Evolutionary conservation across 176 grass and related monocot genomes (phyloP).

Genomic region (Elymus sibiricus): DNA sequence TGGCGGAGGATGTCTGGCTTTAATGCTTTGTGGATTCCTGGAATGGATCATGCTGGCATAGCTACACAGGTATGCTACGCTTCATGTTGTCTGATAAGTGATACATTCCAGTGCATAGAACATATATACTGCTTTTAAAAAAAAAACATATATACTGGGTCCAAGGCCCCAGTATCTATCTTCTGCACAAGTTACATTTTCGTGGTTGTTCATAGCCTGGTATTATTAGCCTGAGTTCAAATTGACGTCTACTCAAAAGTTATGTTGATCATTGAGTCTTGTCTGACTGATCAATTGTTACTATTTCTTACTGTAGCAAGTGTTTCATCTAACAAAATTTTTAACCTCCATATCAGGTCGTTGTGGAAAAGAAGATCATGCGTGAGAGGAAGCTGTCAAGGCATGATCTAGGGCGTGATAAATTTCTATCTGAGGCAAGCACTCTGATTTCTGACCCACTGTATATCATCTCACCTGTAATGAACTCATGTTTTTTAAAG

Average conservation of each 20-base stretch:
- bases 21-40: conserved; percentile 67
- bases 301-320: not conserved
- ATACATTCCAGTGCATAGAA: not conserved
- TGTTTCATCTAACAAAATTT: conserved; percentile 12
- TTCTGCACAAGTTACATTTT: not conserved
- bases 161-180: not conserved
- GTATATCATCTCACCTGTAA: not conserved
- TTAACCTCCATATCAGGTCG: conserved; percentile 54
- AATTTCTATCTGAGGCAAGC: conserved; percentile 75
- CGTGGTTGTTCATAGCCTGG: not conserved
- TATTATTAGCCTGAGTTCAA: conserved; percentile 11
- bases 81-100: conserved; percentile 4
- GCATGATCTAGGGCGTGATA: conserved; percentile 81
- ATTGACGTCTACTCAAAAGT: not conserved
- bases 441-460: not conserved
- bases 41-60: conserved; percentile 82
- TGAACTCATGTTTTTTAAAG: not conserved
- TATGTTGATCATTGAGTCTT: not conserved
- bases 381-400: conserved; percentile 83
- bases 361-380: conserved; percentile 95
- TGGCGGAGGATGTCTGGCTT: conserved; percentile 72
- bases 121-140: not conserved
- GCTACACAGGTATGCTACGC: conserved; percentile 58
- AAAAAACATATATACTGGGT: not conserved
- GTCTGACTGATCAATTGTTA: not conserved